phyloP scores from a whole-genome alignment of 306 rosid species.

The Vigna reflexopilosa region DNA sequence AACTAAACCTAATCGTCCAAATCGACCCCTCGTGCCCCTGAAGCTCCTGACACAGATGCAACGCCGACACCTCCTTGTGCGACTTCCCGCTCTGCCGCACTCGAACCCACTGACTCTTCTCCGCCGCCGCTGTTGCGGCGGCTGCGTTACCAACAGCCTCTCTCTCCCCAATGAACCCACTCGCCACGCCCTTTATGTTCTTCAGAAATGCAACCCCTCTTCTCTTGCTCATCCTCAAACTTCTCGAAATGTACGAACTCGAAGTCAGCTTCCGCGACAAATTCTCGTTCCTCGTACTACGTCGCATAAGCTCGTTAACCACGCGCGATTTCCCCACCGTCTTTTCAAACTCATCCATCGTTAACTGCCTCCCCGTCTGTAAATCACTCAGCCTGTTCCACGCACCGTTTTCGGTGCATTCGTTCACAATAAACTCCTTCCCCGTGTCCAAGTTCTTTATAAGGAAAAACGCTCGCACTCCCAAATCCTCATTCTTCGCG shows the following conservation, averaged over 20 bases:
- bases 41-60: conserved; percentile 77
- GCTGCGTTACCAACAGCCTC: conserved; percentile 45
- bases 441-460: conserved; percentile 78
- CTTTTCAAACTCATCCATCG: conserved; percentile 77
- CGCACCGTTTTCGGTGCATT: conserved; percentile 59
- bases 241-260: conserved; percentile 58
- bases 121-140: background rate
- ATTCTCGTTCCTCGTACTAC: conserved; percentile 11
- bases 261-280: conserved; percentile 44
- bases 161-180: conserved; percentile 67
- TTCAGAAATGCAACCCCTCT: conserved; percentile 66
- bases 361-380: conserved; percentile 72
- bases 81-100: conserved; percentile 72
- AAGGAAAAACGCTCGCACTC: conserved; percentile 57
- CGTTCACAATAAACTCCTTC: conserved; percentile 76
- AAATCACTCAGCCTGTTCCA: conserved; percentile 75
- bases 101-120: conserved; percentile 65
- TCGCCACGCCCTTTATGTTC: conserved; percentile 67
- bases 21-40: conserved; percentile 81
- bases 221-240: conserved; percentile 73
- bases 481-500: conserved; percentile 19
- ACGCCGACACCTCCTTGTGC: conserved; percentile 69
- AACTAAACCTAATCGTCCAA: conserved; percentile 71
- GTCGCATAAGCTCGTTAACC: conserved; percentile 75
- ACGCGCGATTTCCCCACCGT: conserved; percentile 66